Percentiles rank a stretch among this genome's conserved stretches.
Conservation (phyloP, 306 rosid genomes). For the Quercus glauca region DNA sequence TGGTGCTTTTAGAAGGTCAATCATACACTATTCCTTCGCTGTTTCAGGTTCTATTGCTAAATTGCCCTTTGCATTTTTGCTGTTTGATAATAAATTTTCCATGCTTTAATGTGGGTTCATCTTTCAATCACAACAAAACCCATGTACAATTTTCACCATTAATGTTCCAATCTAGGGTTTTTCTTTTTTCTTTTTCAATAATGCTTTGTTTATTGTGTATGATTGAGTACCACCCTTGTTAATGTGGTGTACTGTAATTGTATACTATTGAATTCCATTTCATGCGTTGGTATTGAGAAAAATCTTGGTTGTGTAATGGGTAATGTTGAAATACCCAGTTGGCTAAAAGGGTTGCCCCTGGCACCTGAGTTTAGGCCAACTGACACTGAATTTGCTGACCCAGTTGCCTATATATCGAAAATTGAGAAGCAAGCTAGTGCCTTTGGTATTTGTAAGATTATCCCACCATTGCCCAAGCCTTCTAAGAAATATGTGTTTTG, state of each 20-base stretch:
- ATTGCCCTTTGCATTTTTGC: slow-evolving; percentile 22
- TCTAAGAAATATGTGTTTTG: slow-evolving; percentile 71
- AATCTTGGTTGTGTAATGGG: slow-evolving; percentile 60
- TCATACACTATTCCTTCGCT: slow-evolving; percentile 37
- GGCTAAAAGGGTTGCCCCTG: slow-evolving; percentile 83
- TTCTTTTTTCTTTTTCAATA: background rate
- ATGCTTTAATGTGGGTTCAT: background rate
- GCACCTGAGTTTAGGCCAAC: slow-evolving; percentile 98
- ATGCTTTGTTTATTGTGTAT: slow-evolving; percentile 17
- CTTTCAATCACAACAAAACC: slow-evolving; percentile 18
- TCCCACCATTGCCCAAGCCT: slow-evolving; percentile 94
- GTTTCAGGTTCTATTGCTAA: slow-evolving; percentile 46
- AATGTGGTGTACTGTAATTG: slow-evolving; percentile 12
- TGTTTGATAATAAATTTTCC: slow-evolving; percentile 20
- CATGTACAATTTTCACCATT: slow-evolving; percentile 28
- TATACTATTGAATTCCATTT: slow-evolving; percentile 20
- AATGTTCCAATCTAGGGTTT: slow-evolving; percentile 59
- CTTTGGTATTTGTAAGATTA: slow-evolving; percentile 90
- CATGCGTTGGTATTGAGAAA: slow-evolving; percentile 21
- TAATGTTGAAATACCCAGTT: slow-evolving; percentile 75
- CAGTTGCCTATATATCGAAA: slow-evolving; percentile 94
- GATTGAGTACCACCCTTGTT: slow-evolving; percentile 18
- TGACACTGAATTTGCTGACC: slow-evolving; percentile 93
- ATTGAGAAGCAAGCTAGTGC: slow-evolving; percentile 91
- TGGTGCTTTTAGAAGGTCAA: slow-evolving; percentile 46